Evolutionary conservation across 2,329 filamentous ascomycete species (phyloP).

Genomic region (Cercospora nicotianae): DNA sequence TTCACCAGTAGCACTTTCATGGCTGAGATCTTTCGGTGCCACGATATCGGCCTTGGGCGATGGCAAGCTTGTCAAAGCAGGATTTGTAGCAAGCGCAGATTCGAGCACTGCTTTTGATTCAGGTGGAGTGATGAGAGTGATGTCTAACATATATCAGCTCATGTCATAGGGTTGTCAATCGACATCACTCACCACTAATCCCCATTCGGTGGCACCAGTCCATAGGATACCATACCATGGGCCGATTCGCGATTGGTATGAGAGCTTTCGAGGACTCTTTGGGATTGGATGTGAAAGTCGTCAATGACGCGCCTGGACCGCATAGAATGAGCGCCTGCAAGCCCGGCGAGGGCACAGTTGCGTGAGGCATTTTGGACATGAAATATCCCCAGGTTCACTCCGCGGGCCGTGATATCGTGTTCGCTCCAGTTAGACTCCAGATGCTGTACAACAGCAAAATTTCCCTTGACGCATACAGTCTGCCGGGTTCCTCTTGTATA

Average conservation of each 20-base stretch:
- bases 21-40: slow-evolving; percentile 71
- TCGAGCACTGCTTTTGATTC: slow-evolving; percentile 65
- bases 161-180: not conserved
- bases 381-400: not conserved
- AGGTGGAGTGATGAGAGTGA: slow-evolving; percentile 58
- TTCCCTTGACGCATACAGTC: not conserved
- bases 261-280: slow-evolving; percentile 81
- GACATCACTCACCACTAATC: slow-evolving; percentile 59
- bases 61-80: slow-evolving; percentile 72
- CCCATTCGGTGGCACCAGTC: slow-evolving; percentile 83
- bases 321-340: slow-evolving; percentile 82
- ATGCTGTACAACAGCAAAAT: not conserved
- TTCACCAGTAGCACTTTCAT: slow-evolving; percentile 86
- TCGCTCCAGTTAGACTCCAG: not conserved
- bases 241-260: slow-evolving; percentile 77
- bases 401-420: not conserved
- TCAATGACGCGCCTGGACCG: slow-evolving; percentile 77
- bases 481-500: not conserved
- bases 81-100: slow-evolving; percentile 72
- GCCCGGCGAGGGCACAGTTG: slow-evolving; percentile 70
- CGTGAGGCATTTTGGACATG: slow-evolving; percentile 65
- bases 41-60: slow-evolving; percentile 73
- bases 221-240: slow-evolving; percentile 87
- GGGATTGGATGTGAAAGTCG: slow-evolving; percentile 77
- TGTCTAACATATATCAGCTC: slow-evolving; percentile 39